Conservation (phyloP, 2,329 filamentous ascomycete species). For the Orbilia blumenaviensis region DNA sequence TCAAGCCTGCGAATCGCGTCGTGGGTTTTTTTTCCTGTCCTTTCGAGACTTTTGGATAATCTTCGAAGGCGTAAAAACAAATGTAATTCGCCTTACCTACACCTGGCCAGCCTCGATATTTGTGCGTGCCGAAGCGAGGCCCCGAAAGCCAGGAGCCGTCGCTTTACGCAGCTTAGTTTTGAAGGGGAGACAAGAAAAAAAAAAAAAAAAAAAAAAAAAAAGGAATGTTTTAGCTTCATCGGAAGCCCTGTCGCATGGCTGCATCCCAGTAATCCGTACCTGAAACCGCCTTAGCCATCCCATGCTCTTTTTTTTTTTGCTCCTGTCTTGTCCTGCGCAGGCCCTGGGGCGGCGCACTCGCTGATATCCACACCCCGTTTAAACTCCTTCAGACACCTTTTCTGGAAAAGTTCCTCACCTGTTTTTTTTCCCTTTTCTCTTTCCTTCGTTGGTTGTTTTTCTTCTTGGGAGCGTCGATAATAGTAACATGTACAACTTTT, state of each 20-base stretch:
- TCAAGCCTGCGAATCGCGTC: too few species aligned
- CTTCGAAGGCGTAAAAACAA: background rate
- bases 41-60: too few species aligned
- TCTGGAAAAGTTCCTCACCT: slow-evolving; percentile 23
- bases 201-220: background rate
- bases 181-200: background rate
- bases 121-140: slow-evolving; percentile 40
- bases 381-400: background rate
- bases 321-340: background rate
- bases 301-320: too few species aligned
- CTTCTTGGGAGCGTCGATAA: background rate
- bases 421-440: background rate
- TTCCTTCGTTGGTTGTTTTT: background rate
- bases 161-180: slow-evolving; percentile 35
- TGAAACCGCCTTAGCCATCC: slow-evolving; percentile 47
- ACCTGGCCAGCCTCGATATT: slow-evolving; percentile 28
- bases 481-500: background rate
- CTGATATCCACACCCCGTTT: slow-evolving; percentile 4
- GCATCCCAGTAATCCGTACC: slow-evolving; percentile 50
- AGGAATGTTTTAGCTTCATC: slow-evolving; percentile 32
- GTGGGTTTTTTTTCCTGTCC: too few species aligned
- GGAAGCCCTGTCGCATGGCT: slow-evolving; percentile 48
- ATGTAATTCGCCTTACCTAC: background rate
- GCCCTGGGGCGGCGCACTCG: slow-evolving; percentile 19
- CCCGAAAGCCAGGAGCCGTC: slow-evolving; percentile 27